A percentile compares a stretch with the other conserved stretches of the same genome.
Conservation (phyloP, 2,329 filamentous ascomycete genomes). For the Fusarium sp. region DNA sequence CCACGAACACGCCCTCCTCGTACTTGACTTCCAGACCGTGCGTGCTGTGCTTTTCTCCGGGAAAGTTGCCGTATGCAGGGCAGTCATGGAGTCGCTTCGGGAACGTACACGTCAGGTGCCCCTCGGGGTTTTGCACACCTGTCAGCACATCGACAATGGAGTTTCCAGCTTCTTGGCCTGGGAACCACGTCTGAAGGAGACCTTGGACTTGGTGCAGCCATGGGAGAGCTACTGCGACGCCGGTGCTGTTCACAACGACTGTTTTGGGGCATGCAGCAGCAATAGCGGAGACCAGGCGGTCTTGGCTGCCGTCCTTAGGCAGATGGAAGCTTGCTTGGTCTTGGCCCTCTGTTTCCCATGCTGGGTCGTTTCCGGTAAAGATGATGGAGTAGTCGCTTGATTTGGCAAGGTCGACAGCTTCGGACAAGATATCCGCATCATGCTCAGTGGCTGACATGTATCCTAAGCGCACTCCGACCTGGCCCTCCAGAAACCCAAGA, state of each 20-base stretch:
- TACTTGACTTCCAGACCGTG: slow-evolving; percentile 70
- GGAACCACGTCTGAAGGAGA: slow-evolving; percentile 74
- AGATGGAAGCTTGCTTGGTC: slow-evolving; percentile 80
- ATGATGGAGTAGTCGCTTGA: slow-evolving; percentile 68
- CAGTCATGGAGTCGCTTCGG: slow-evolving; percentile 71
- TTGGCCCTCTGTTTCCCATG: slow-evolving; percentile 65
- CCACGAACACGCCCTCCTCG: slow-evolving; percentile 77
- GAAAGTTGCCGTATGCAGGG: slow-evolving; percentile 73
- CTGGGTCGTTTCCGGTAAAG: slow-evolving; percentile 70
- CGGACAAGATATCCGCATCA: slow-evolving; percentile 52
- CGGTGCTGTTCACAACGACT: slow-evolving; percentile 73
- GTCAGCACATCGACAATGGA: slow-evolving; percentile 76
- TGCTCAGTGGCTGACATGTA: slow-evolving; percentile 48
- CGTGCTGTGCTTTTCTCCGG: slow-evolving; percentile 54
- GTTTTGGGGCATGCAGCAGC: slow-evolving; percentile 70
- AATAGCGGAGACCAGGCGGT: slow-evolving; percentile 68
- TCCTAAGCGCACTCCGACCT: slow-evolving; percentile 48
- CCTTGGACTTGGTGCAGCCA: slow-evolving; percentile 69
- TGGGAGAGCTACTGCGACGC: slow-evolving; percentile 70
- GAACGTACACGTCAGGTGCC: slow-evolving; percentile 73
- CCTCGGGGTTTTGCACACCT: slow-evolving; percentile 73
- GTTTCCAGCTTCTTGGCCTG: slow-evolving; percentile 76
- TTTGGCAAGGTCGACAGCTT: slow-evolving; percentile 69
- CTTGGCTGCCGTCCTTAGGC: slow-evolving; percentile 69
- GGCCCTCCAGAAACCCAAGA: slow-evolving; percentile 49